A percentile compares a stretch with the other conserved stretches of the same genome.
phyloP scores from a whole-genome alignment of 495 filamentous ascomycete genomes.

The Xylaria grammica region DNA sequence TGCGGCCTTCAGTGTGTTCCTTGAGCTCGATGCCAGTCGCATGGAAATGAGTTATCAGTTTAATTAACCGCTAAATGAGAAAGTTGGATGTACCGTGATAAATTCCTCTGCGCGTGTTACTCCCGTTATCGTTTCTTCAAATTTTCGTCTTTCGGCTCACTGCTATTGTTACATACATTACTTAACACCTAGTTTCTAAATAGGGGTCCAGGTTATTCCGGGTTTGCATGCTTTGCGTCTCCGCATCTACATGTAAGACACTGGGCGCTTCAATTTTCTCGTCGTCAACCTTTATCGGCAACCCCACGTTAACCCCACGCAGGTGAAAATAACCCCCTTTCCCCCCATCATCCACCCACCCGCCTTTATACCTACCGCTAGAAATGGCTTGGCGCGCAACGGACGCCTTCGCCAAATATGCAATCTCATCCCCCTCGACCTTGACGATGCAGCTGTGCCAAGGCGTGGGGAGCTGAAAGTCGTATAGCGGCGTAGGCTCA shows the following conservation, averaged over 20 bases:
- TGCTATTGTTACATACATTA: too few species aligned
- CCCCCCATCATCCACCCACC: constrained; percentile 8
- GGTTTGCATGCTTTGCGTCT: constrained; percentile 21
- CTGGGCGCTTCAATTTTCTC: neutral
- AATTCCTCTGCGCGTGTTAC: too few species aligned
- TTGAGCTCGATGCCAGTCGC: too few species aligned
- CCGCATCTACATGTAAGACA: neutral
- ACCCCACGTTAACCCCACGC: neutral
- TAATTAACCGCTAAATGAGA: too few species aligned
- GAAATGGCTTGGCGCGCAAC: constrained; percentile 30
- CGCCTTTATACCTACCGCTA: constrained; percentile 22
- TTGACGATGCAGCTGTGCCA: constrained; percentile 50
- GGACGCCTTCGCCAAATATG: constrained; percentile 37
- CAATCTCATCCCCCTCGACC: constrained; percentile 32
- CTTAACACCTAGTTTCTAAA: too few species aligned
- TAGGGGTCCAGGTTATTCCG: too few species aligned
- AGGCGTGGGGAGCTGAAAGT: constrained; percentile 49
- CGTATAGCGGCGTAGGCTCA: constrained; percentile 26
- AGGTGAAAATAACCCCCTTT: constrained; percentile 2
- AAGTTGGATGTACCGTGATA: too few species aligned
- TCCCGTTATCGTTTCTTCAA: too few species aligned
- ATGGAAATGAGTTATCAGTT: too few species aligned
- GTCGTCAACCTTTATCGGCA: neutral
- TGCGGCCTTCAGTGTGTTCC: too few species aligned
- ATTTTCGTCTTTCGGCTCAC: too few species aligned